Evolutionary conservation across 768 basidiomycete genomes (phyloP).

Genomic region (Tylopilus subfusipes): DNA sequence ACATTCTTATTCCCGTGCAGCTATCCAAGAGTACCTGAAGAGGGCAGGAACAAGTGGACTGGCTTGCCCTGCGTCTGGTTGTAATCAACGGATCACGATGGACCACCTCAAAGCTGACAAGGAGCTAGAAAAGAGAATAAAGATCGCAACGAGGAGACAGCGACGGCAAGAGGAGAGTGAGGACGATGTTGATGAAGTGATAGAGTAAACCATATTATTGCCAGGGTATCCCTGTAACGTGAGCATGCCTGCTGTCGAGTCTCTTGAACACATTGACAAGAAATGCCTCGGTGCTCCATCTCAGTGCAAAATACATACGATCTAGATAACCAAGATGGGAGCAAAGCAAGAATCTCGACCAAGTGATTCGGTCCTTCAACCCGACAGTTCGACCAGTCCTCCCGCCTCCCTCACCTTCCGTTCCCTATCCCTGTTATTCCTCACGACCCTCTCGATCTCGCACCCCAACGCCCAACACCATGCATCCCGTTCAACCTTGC

Average conservation of each 20-base stretch:
- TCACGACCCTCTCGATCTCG: slow-evolving; percentile 80
- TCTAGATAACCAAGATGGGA: neutral
- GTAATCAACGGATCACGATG: slow-evolving; percentile 54
- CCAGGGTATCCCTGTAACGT: slow-evolving; percentile 12
- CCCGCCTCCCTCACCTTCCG: slow-evolving; percentile 62
- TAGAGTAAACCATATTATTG: slow-evolving; percentile 39
- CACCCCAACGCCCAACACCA: slow-evolving; percentile 95
- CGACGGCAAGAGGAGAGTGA: slow-evolving; percentile 38
- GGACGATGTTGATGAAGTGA: slow-evolving; percentile 45
- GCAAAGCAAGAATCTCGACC: neutral
- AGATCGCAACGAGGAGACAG: slow-evolving; percentile 51
- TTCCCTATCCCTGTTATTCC: slow-evolving; percentile 63
- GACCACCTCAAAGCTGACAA: slow-evolving; percentile 51
- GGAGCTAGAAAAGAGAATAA: slow-evolving; percentile 60
- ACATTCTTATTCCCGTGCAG: slow-evolving; percentile 77
- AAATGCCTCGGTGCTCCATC: neutral
- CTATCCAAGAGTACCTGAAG: slow-evolving; percentile 64
- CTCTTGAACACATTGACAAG: neutral
- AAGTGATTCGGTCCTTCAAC: slow-evolving; percentile 6
- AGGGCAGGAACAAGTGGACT: slow-evolving; percentile 31
- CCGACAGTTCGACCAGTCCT: slow-evolving; percentile 39
- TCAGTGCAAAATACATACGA: neutral
- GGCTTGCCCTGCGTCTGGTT: slow-evolving; percentile 72
- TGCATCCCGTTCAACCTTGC: slow-evolving; percentile 82
- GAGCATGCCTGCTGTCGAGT: neutral